A percentile compares a stretch with the other conserved stretches of the same genome.
Evolutionary conservation across 495 filamentous ascomycete genomes (phyloP).

Genomic region (Aspergillus leporis): DNA sequence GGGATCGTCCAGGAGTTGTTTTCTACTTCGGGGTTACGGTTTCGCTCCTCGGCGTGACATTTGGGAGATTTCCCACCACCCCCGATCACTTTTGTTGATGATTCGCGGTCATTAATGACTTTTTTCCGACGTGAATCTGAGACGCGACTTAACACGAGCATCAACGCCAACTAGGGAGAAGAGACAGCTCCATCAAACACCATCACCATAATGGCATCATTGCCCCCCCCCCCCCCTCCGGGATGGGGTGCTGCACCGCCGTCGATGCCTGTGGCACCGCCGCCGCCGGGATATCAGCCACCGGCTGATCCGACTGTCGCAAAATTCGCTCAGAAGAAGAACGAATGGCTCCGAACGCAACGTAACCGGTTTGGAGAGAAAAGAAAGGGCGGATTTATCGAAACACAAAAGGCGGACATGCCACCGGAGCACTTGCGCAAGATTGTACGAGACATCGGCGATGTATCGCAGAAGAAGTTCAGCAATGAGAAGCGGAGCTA

Average conservation of each 20-base stretch:
- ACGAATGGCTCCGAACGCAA: slow-evolving; percentile 94
- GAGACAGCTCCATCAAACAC: slow-evolving; percentile 23
- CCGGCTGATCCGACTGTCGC: slow-evolving; percentile 82
- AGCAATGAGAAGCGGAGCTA: slow-evolving; percentile 98
- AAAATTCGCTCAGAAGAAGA: slow-evolving; percentile 98
- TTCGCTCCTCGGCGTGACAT: slow-evolving; percentile 19
- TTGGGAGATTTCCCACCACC: neutral
- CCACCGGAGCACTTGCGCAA: slow-evolving; percentile 97
- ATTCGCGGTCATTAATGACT: slow-evolving; percentile 26
- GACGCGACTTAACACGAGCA: slow-evolving; percentile 40
- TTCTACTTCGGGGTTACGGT: slow-evolving; percentile 48
- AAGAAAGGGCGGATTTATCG: slow-evolving; percentile 91
- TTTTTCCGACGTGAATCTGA: slow-evolving; percentile 35
- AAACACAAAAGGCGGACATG: slow-evolving; percentile 99
- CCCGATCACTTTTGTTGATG: slow-evolving; percentile 4
- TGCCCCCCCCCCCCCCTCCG: slow-evolving; percentile 75
- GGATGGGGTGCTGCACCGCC: slow-evolving; percentile 74
- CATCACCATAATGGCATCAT: slow-evolving; percentile 67
- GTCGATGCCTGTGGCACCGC: slow-evolving; percentile 74
- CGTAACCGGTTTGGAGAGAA: slow-evolving; percentile 95
- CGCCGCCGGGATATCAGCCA: slow-evolving; percentile 86
- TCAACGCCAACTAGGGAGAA: slow-evolving; percentile 32
- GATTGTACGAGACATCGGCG: slow-evolving; percentile 97
- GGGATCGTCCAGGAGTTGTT: slow-evolving; percentile 59
- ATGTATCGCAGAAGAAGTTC: slow-evolving; percentile 99